These are phyloP conservation scores for Saccharomyces hybrid DNA, from an alignment of 1,139 yeast genomes.

Conservation along the genomic window DNA sequence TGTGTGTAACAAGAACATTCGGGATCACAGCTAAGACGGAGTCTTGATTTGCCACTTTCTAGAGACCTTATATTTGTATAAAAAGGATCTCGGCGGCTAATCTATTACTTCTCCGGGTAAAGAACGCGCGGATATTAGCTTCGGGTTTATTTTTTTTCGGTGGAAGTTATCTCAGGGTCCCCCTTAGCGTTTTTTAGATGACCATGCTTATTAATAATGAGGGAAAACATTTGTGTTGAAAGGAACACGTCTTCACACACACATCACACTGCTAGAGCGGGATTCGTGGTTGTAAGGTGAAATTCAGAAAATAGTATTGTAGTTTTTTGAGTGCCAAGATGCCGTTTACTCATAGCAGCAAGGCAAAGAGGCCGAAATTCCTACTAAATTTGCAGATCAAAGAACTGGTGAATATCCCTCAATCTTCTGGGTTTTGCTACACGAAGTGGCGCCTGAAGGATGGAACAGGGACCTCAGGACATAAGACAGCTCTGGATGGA, in stretches of 20 bases:
- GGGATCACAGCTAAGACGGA: no score
- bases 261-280: background rate
- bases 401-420: constrained; percentile 77
- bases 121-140: background rate
- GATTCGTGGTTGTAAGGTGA: no score
- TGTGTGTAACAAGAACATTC: no score
- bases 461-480: constrained; percentile 28
- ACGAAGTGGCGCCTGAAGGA: constrained; percentile 53
- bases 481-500: constrained; percentile 15
- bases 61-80: background rate
- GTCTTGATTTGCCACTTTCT: background rate
- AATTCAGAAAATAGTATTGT: background rate
- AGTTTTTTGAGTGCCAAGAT: constrained; percentile 2
- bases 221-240: background rate
- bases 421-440: constrained; percentile 60
- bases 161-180: background rate
- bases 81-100: background rate
- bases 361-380: constrained; percentile 41
- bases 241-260: background rate
- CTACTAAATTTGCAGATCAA: constrained; percentile 51
- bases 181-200: background rate
- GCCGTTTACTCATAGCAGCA: constrained; percentile 16
- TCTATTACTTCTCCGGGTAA: background rate
- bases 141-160: background rate
- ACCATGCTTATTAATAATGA: background rate